phyloP scores from a whole-genome alignment of 225 moss, liverwort and hornwort species.

The Sphagnum contortum region DNA sequence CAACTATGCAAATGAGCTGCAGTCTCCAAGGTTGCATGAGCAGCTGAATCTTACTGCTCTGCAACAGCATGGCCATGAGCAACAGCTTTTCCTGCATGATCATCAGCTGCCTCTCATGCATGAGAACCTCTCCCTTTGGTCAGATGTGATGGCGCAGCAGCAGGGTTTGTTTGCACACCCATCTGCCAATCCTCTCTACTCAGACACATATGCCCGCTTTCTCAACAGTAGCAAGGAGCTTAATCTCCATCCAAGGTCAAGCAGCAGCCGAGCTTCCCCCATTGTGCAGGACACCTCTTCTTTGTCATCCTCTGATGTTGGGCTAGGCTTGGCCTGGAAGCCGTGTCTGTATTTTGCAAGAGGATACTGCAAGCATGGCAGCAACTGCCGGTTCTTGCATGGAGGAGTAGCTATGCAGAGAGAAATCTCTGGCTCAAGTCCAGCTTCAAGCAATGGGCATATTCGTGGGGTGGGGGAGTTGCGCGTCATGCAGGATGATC shows the following conservation, averaged over 20 bases:
- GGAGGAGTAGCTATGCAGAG: constrained; percentile 35
- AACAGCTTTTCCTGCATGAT: constrained; percentile 70
- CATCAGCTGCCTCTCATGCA: constrained; percentile 57
- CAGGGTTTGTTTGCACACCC: constrained; percentile 49
- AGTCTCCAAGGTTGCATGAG: constrained; percentile 44
- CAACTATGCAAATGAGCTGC: constrained; percentile 38
- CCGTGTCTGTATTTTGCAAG: constrained; percentile 94
- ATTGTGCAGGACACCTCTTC: constrained; percentile 56
- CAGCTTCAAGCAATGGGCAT: constrained; percentile 70
- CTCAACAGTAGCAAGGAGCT: constrained; percentile 83
- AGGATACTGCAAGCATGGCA: constrained; percentile 94
- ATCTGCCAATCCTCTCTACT: constrained; percentile 63
- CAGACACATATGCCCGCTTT: constrained; percentile 67
- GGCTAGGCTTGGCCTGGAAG: constrained; percentile 85
- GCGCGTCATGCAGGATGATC: constrained; percentile 18
- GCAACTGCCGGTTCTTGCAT: constrained; percentile 89
- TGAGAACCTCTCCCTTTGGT: constrained; percentile 57
- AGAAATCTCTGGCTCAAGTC: constrained; percentile 68
- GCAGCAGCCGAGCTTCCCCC: constrained; percentile 84
- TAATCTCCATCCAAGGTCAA: constrained; percentile 80
- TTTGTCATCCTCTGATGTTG: constrained; percentile 71
- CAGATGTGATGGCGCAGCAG: constrained; percentile 64
- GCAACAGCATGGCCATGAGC: constrained; percentile 41
- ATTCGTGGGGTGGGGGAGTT: constrained; percentile 29
- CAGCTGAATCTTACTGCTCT: constrained; percentile 65